Evolutionary conservation across 1,139 yeast genomes (phyloP).

Genomic region (Nakaseomyces sp.): DNA sequence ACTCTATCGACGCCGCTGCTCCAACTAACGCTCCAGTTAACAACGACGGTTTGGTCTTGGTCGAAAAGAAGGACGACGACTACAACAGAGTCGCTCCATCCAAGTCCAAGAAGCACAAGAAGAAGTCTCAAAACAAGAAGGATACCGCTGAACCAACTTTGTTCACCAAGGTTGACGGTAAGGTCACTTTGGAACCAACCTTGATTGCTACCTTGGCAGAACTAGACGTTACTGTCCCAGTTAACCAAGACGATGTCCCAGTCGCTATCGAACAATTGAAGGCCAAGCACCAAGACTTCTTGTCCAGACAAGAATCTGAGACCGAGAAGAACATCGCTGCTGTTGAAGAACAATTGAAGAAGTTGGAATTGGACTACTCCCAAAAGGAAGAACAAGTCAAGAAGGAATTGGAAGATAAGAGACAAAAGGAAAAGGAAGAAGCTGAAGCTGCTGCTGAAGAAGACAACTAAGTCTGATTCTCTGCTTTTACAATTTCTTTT

Average conservation of each 20-base stretch:
- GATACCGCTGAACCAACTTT: conserved; percentile 9
- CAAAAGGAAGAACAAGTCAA: conserved; percentile 34
- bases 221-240: conserved; percentile 73
- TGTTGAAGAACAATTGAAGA: conserved; percentile 69
- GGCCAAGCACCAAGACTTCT: conserved; percentile 62
- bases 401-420: conserved; percentile 32
- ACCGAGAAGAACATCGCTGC: conserved; percentile 66
- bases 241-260: conserved; percentile 64
- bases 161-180: conserved; percentile 27
- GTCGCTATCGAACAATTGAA: conserved; percentile 59
- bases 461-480: too few species aligned
- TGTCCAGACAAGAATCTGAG: conserved; percentile 70
- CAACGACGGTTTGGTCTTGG: conserved; percentile 51
- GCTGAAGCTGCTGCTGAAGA: conserved; percentile 5
- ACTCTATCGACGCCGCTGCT: conserved; percentile 25
- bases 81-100: conserved; percentile 38
- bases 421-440: conserved; percentile 24
- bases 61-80: conserved; percentile 57
- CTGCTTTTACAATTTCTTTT: not conserved
- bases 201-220: conserved; percentile 71
- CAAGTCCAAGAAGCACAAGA: conserved; percentile 46
- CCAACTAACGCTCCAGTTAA: conserved; percentile 27
- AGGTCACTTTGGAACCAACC: conserved; percentile 73
- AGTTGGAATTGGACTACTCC: conserved; percentile 37
- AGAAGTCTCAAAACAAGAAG: conserved; percentile 38